Evolutionary conservation across 176 grass and related monocot species (phyloP), one percentile per base, ranked within the genome.

Genomic region (Oryza coarctata): DNA sequence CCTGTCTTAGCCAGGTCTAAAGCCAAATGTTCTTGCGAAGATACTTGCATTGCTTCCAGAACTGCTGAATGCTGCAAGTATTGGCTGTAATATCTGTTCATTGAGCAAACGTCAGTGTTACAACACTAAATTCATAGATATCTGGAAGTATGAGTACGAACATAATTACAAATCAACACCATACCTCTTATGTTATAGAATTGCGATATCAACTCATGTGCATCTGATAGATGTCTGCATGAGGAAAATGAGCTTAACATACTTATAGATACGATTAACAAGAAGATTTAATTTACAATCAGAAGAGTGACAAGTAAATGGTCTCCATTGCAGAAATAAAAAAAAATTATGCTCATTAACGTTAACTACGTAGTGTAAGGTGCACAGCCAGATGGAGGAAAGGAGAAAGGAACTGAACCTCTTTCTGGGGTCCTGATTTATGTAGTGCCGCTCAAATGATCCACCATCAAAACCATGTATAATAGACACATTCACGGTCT

Each of bases 381-480:
- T 12, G 18, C n/a, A 75, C 14, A 76, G 28, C 58, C 25, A 26
- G 7, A 68, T 57, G 32, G 73, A 63, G 12, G 38, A 64, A 86
- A 39, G 1, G 20, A 35, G 62, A 72, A 14, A 62, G 2, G 3
- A 36, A 63, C 2, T 29, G 3, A 31, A 91, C 89, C 89, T 88
- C 66, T 91, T 91, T 27, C 77, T 84, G 6, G 45, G 82, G 70
- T 91, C 77, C 44, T 88, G 89, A 60, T 73, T 84, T 81, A 91
- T 81, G 68, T 78, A 88, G 64, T 76, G 79, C 13, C 85, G 60
- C 38, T 78, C 9, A 82, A 88, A 91, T 27, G 85, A 85, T 82
- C 85, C 72, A 34, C 89, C 85, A 74, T 82, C 72, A 39, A 91
- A 88, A 70, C 63, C 82, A 85, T 91, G 89, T 77, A 91, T 77